These are phyloP conservation scores for Zoysia japonica DNA, from an alignment of 176 grass and related monocot genomes.

Conservation along the genomic window DNA sequence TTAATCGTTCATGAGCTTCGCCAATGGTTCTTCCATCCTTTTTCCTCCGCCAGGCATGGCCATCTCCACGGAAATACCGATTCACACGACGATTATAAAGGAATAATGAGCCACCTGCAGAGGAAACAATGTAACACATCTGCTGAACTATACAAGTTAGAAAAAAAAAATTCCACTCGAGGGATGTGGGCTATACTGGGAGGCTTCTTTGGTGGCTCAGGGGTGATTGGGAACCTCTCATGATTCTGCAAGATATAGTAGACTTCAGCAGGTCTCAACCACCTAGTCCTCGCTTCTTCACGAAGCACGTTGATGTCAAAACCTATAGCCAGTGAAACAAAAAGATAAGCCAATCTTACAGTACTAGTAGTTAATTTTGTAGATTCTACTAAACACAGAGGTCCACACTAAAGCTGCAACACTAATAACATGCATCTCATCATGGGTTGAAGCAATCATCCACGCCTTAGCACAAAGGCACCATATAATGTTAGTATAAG, in stretches of 20 bases:
- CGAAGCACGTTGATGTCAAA: conserved; percentile 79
- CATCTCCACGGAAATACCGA: conserved; percentile 94
- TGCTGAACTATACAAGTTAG: background rate
- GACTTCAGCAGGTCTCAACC: conserved; percentile 94
- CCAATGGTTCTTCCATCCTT: conserved; percentile 86
- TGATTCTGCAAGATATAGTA: conserved; percentile 83
- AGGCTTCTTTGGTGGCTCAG: conserved; percentile 69
- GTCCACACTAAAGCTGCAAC: background rate
- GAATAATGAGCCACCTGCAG: conserved; percentile 88
- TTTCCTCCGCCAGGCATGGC: conserved; percentile 91
- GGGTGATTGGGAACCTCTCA: conserved; percentile 64
- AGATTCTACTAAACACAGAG: background rate
- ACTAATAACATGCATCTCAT: background rate
- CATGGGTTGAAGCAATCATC: conserved; percentile 12
- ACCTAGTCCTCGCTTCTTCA: conserved; percentile 70
- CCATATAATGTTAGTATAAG: background rate
- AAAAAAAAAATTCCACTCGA: conserved; percentile 7
- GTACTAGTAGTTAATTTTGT: background rate
- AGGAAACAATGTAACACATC: conserved; percentile 25
- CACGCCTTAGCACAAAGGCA: background rate
- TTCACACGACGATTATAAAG: conserved; percentile 90
- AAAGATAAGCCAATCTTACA: background rate
- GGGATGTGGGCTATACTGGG: conserved; percentile 51
- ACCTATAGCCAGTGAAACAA: conserved; percentile 45
- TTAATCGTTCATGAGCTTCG: conserved; percentile 91